Evolutionary conservation across 2,329 filamentous ascomycete genomes (phyloP).

Genomic region (Gnomoniopsis sp.): DNA sequence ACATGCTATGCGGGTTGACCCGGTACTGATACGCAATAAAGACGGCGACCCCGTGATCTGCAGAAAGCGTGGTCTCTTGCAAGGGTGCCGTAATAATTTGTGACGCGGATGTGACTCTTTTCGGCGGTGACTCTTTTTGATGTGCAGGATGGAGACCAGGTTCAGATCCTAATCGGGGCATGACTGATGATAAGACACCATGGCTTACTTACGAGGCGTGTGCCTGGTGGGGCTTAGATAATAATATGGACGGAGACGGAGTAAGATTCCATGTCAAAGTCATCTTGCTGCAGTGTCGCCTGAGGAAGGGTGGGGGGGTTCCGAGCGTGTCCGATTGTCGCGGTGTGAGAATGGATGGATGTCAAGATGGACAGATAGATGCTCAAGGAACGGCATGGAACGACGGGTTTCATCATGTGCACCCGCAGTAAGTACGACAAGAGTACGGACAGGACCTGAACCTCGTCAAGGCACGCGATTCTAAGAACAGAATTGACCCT

Average conservation of each 20-base stretch:
- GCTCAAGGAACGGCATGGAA: not conserved
- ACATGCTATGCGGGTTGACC: not conserved
- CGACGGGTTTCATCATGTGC: not conserved
- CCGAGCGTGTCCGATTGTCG: conserved; percentile 4
- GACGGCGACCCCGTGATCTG: conserved; percentile 10
- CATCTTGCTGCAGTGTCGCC: not conserved
- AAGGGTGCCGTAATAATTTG: not conserved
- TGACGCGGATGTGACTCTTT: not conserved
- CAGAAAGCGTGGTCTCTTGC: not conserved
- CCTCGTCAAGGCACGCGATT: too few species aligned
- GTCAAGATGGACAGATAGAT: not conserved
- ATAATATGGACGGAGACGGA: not conserved
- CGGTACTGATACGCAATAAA: not conserved
- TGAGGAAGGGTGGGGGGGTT: not conserved
- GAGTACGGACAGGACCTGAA: too few species aligned
- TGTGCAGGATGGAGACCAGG: conserved; percentile 4
- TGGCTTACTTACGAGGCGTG: not conserved
- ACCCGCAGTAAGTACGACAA: too few species aligned
- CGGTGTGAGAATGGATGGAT: conserved; percentile 4
- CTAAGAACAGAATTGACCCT: not conserved
- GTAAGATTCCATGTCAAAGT: not conserved
- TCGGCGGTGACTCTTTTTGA: conserved; percentile 9
- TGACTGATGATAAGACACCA: conserved; percentile 8
- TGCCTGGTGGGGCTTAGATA: conserved; percentile 13
- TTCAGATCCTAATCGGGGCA: conserved; percentile 2